These are phyloP conservation scores for Myriosclerotinia scirpicola DNA, from an alignment of 2,329 filamentous ascomycete species.

Conservation along the genomic window DNA sequence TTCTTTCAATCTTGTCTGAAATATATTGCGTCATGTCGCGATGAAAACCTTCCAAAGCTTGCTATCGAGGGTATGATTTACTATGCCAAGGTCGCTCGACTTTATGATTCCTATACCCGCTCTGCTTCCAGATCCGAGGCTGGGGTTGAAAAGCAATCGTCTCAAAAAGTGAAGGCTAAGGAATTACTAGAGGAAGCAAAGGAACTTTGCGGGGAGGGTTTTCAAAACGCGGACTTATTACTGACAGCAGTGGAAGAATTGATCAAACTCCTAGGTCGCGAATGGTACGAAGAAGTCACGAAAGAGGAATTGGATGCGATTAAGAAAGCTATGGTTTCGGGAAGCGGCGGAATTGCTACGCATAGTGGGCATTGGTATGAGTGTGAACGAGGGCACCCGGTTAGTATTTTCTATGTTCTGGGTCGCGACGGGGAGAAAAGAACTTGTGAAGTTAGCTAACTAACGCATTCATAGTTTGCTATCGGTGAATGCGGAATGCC, in stretches of 20 bases:
- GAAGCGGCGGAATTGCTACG: slow-evolving; percentile 43
- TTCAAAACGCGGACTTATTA: slow-evolving; percentile 39
- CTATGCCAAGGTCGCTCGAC: slow-evolving; percentile 39
- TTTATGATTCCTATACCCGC: slow-evolving; percentile 32
- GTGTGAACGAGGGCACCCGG: slow-evolving; percentile 53
- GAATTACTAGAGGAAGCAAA: slow-evolving; percentile 38
- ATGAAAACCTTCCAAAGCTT: slow-evolving; percentile 43
- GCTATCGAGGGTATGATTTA: slow-evolving; percentile 42
- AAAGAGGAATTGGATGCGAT: slow-evolving; percentile 47
- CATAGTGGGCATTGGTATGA: slow-evolving; percentile 61
- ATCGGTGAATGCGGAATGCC: slow-evolving; percentile 67
- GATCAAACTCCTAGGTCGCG: slow-evolving; percentile 38
- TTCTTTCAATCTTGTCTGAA: slow-evolving; percentile 39
- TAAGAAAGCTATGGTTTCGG: slow-evolving; percentile 49
- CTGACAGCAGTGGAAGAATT: slow-evolving; percentile 36
- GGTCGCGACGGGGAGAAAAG: neutral
- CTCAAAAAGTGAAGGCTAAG: slow-evolving; percentile 21
- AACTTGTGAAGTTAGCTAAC: neutral
- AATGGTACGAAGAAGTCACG: slow-evolving; percentile 46
- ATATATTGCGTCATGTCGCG: slow-evolving; percentile 39
- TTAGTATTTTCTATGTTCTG: slow-evolving; percentile 13
- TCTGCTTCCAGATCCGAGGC: neutral
- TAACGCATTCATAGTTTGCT: slow-evolving; percentile 47
- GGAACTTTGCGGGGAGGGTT: slow-evolving; percentile 40
- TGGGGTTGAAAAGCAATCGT: neutral